A percentile compares a stretch with the other conserved stretches of the same genome.
phyloP scores from a whole-genome alignment of 306 rosid genomes.

The Gastrolobium bilobum region DNA sequence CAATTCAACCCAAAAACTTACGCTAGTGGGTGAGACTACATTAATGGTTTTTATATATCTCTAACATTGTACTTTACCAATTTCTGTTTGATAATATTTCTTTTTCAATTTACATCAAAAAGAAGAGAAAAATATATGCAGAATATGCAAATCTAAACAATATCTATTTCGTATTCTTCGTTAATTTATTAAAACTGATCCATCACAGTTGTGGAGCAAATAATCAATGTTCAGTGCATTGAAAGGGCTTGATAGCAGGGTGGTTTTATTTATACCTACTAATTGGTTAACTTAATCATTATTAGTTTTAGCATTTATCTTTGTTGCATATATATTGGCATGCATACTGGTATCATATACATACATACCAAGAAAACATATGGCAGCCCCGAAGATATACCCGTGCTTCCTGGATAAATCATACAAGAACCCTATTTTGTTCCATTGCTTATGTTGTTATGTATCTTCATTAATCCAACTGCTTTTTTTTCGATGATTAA shows the following conservation, averaged over 20 bases:
- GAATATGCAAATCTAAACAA: background rate
- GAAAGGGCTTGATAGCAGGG: background rate
- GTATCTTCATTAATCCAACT: slow-evolving; percentile 31
- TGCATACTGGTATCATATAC: background rate
- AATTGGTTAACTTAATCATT: slow-evolving; percentile 12
- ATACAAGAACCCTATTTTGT: background rate
- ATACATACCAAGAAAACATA: background rate
- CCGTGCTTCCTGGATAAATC: slow-evolving; percentile 14
- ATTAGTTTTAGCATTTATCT: background rate
- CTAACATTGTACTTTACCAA: background rate
- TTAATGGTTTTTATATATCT: too few species aligned
- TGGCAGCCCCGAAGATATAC: background rate
- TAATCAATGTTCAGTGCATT: background rate
- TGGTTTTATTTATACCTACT: slow-evolving; percentile 8
- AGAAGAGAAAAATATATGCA: background rate
- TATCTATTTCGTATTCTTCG: background rate
- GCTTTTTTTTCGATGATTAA: slow-evolving; percentile 31
- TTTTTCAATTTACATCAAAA: too few species aligned
- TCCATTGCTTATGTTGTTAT: slow-evolving; percentile 15
- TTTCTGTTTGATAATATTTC: background rate
- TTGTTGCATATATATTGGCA: background rate
- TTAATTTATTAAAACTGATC: background rate
- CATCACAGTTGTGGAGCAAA: background rate
- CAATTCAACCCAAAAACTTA: too few species aligned
- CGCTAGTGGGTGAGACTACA: too few species aligned